phyloP scores from a whole-genome alignment of 2,329 filamentous ascomycete genomes.

The Cadophora malorum region DNA sequence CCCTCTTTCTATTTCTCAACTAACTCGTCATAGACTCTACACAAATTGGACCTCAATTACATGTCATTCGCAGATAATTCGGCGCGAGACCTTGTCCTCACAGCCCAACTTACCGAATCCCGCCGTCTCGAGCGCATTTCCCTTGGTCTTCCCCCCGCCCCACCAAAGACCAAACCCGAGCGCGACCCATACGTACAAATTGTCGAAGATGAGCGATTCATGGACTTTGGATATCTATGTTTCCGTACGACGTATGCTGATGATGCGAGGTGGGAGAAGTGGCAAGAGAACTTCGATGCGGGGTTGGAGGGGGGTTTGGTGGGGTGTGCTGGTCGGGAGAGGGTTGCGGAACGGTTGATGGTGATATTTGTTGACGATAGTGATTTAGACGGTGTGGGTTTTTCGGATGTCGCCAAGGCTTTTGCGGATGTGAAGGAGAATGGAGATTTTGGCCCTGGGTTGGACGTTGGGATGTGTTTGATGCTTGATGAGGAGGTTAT shows the following conservation, averaged over 20 bases:
- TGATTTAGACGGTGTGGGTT: constrained; percentile 13
- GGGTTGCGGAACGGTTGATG: constrained; percentile 15
- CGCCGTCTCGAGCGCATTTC: constrained; percentile 21
- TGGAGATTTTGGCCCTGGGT: constrained; percentile 15
- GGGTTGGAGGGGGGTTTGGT: constrained; percentile 13
- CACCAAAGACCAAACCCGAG: constrained; percentile 18
- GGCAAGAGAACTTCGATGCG: constrained; percentile 17
- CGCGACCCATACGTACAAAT: constrained; percentile 20
- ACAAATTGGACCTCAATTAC: constrained; percentile 16
- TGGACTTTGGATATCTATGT: constrained; percentile 21
- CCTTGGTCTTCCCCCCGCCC: constrained; percentile 20
- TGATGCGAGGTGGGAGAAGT: constrained; percentile 20
- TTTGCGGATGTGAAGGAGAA: constrained; percentile 14
- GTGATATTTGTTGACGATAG: constrained; percentile 15
- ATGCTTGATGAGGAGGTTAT: constrained; percentile 17
- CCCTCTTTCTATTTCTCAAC: constrained; percentile 13
- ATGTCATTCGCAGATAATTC: constrained; percentile 20
- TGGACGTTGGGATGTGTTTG: constrained; percentile 20
- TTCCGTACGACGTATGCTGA: constrained; percentile 17
- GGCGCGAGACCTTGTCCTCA: constrained; percentile 19
- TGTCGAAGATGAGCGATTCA: constrained; percentile 20
- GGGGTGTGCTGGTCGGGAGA: constrained; percentile 16
- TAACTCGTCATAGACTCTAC: constrained; percentile 13
- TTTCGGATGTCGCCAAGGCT: constrained; percentile 13
- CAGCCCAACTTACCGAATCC: constrained; percentile 21